A percentile compares a stretch with the other conserved stretches of the same genome.
These are phyloP conservation scores for Allium cepa DNA, from an alignment of 106 monocot species.

Conservation along the genomic window DNA sequence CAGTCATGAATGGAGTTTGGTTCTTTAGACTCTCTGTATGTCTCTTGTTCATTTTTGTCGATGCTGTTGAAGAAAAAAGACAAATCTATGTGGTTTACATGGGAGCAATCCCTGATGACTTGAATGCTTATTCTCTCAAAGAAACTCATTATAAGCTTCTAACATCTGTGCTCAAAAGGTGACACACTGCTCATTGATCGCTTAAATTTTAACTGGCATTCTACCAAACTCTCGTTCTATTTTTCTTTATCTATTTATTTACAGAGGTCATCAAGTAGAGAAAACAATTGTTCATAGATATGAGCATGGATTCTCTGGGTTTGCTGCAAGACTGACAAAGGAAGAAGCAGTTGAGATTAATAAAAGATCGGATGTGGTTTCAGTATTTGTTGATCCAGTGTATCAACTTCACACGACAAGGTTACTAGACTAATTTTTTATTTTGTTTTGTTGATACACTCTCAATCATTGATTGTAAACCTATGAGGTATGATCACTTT, in stretches of 20 bases:
- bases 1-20: conserved; percentile 7
- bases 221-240: too few species aligned
- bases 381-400: conserved; percentile 59
- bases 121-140: conserved; percentile 16
- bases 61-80: conserved; percentile 12
- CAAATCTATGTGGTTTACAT: conserved; percentile 49
- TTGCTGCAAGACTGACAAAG: conserved; percentile 40
- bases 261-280: conserved; percentile 22
- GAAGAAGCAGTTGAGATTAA: conserved; percentile 41
- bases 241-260: too few species aligned
- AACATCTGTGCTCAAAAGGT: conserved; percentile 41
- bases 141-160: conserved; percentile 43
- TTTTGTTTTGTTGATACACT: not conserved
- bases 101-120: conserved; percentile 30
- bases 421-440: not conserved
- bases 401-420: conserved; percentile 64
- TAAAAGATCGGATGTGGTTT: conserved; percentile 40
- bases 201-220: too few species aligned
- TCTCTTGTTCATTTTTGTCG: not conserved
- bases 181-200: not conserved
- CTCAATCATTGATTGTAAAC: too few species aligned
- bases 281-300: conserved; percentile 38
- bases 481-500: too few species aligned
- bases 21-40: not conserved
- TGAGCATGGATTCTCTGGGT: conserved; percentile 64